A percentile compares a stretch with the other conserved stretches of the same genome.
Conservation (phyloP, 768 basidiomycete species). For the Hypsizygus marmoreus region DNA sequence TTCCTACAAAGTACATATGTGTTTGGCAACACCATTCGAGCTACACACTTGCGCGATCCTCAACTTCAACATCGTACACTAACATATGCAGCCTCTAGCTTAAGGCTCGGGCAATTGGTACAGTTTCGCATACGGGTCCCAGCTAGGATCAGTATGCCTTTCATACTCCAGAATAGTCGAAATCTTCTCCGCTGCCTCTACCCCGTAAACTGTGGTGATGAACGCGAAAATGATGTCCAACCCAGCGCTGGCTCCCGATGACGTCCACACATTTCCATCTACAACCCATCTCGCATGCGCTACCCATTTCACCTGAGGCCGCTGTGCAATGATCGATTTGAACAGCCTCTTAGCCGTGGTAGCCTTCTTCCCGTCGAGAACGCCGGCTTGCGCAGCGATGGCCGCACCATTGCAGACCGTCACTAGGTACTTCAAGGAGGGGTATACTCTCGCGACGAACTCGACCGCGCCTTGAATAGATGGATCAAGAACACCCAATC, state of each 20-base stretch:
- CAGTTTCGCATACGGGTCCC: constrained; percentile 41
- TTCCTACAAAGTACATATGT: too few relatives aligned
- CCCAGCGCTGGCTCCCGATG: constrained; percentile 48
- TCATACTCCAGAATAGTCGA: constrained; percentile 40
- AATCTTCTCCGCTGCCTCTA: constrained; percentile 30
- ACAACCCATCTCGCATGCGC: constrained; percentile 48
- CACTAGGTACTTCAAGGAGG: constrained; percentile 40
- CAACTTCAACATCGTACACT: too few relatives aligned
- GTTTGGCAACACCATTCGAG: too few relatives aligned
- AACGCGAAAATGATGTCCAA: constrained; percentile 39
- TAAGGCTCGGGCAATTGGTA: constrained; percentile 26
- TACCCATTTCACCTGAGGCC: constrained; percentile 43
- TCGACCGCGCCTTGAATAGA: constrained; percentile 26
- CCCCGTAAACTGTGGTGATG: constrained; percentile 38
- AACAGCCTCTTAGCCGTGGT: constrained; percentile 48
- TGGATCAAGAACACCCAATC: constrained; percentile 29
- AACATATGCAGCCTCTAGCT: too few relatives aligned
- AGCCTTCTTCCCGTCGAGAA: constrained; percentile 45
- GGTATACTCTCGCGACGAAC: constrained; percentile 36
- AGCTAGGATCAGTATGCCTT: constrained; percentile 34
- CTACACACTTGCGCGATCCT: too few relatives aligned
- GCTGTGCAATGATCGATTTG: constrained; percentile 22
- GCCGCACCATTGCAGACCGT: constrained; percentile 47
- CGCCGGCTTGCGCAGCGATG: constrained; percentile 40
- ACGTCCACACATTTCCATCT: constrained; percentile 52